Evolutionary conservation across 2,329 filamentous ascomycete species (phyloP).

Genomic region (Talaromyces sp.): DNA sequence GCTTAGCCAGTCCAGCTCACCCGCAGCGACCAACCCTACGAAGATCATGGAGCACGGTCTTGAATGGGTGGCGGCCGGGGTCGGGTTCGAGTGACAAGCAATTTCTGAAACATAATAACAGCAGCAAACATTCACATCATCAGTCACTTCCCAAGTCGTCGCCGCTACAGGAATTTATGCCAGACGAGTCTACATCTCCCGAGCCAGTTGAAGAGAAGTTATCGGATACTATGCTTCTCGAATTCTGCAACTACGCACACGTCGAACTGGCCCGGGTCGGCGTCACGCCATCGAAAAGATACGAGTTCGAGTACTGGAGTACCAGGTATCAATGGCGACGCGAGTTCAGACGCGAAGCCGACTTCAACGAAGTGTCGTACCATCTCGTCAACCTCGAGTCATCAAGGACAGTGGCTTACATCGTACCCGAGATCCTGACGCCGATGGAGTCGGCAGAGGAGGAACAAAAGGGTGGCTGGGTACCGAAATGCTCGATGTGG

Average conservation of each 20-base stretch:
- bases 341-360: conserved; percentile 63
- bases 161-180: background rate
- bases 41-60: conserved; percentile 58
- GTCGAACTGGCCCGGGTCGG: conserved; percentile 73
- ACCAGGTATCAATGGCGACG: conserved; percentile 80
- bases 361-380: conserved; percentile 65
- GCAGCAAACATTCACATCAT: conserved; percentile 1
- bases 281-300: conserved; percentile 65
- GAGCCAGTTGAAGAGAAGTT: conserved; percentile 41
- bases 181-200: conserved; percentile 3
- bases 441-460: conserved; percentile 68
- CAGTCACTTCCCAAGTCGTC: conserved; percentile 18
- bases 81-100: conserved; percentile 40
- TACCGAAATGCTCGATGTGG: conserved; percentile 87
- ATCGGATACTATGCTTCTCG: conserved; percentile 78
- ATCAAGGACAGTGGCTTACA: conserved; percentile 69
- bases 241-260: conserved; percentile 96
- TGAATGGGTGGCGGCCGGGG: conserved; percentile 55
- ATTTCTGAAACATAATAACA: background rate
- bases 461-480: conserved; percentile 75
- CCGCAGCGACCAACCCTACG: conserved; percentile 52
- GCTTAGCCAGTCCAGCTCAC: conserved; percentile 60
- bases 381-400: conserved; percentile 69
- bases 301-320: conserved; percentile 94
- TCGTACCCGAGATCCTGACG: conserved; percentile 74